Conservation (phyloP, 2,329 filamentous ascomycete species). For the Aspergillus latus region DNA sequence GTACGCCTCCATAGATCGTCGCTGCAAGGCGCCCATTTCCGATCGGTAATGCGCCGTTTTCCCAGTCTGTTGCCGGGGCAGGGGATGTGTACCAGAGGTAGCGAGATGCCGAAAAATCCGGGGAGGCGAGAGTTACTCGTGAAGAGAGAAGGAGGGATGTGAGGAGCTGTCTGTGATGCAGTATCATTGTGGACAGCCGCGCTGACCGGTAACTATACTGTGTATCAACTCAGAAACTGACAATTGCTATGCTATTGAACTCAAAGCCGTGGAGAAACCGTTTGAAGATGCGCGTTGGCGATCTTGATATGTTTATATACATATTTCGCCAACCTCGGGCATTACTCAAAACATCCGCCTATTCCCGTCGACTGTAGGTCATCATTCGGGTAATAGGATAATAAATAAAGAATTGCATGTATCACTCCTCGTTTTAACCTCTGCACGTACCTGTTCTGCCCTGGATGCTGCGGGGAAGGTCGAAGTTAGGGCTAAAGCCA, state of each 20-base stretch:
- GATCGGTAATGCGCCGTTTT: conserved; percentile 13
- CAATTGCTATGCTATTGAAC: not conserved
- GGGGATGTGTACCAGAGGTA: not conserved
- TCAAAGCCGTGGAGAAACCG: not conserved
- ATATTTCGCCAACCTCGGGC: not conserved
- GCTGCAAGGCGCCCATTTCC: conserved; percentile 24
- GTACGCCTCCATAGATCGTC: conserved; percentile 14
- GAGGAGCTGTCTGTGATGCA: not conserved
- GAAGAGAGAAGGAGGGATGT: not conserved
- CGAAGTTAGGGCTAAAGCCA: not conserved
- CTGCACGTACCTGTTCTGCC: not conserved
- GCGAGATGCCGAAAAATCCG: not conserved
- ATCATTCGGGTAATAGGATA: not conserved
- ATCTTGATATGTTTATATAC: not conserved
- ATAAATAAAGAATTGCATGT: not conserved
- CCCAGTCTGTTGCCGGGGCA: not conserved
- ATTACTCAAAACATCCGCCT: not conserved
- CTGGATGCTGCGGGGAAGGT: not conserved
- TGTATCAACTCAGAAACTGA: not conserved
- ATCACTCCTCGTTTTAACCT: not conserved
- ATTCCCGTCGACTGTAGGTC: not conserved
- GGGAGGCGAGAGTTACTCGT: not conserved
- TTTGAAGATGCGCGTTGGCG: no score
- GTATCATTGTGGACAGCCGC: not conserved
- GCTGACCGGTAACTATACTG: not conserved